Conservation (phyloP, 176 grass and related monocot species). For the Eleusine indica region DNA sequence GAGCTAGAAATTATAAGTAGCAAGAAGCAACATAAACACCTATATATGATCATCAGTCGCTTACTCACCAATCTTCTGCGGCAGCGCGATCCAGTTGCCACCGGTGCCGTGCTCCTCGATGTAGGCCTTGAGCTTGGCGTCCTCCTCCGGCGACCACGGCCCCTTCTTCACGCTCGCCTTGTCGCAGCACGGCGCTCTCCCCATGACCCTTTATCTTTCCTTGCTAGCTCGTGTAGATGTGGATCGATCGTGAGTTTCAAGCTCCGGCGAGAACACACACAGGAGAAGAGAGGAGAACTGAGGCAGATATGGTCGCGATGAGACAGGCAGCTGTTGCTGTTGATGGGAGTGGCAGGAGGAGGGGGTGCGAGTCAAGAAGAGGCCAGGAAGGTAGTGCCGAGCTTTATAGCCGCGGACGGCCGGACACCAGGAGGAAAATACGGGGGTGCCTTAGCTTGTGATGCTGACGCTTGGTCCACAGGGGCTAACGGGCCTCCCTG, state of each 20-base stretch:
- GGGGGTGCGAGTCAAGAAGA: constrained; percentile 50
- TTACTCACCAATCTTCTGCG: constrained; percentile 90
- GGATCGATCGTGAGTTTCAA: neutral
- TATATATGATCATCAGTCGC: neutral
- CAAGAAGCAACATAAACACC: neutral
- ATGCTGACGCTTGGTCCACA: constrained; percentile 46
- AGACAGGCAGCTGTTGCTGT: neutral
- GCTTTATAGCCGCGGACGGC: constrained; percentile 65
- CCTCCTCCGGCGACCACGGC: constrained; percentile 95
- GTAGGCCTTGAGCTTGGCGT: constrained; percentile 88
- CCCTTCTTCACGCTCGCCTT: constrained; percentile 98
- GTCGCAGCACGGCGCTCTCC: constrained; percentile 96
- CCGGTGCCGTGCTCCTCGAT: constrained; percentile 91
- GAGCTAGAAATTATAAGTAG: neutral
- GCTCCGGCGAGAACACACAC: neutral
- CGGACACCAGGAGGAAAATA: constrained; percentile 59
- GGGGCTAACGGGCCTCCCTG: constrained; percentile 28
- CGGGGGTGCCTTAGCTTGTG: constrained; percentile 34
- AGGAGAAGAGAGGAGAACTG: neutral
- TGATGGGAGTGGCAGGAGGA: neutral
- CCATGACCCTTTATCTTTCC: constrained; percentile 46
- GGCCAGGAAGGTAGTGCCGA: constrained; percentile 48
- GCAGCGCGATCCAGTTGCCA: constrained; percentile 95
- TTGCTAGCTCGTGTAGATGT: neutral
- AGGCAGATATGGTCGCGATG: neutral